These are phyloP conservation scores for Wickerhamiella brachini DNA, from an alignment of 805 yeast genomes.

Conservation along the genomic window DNA sequence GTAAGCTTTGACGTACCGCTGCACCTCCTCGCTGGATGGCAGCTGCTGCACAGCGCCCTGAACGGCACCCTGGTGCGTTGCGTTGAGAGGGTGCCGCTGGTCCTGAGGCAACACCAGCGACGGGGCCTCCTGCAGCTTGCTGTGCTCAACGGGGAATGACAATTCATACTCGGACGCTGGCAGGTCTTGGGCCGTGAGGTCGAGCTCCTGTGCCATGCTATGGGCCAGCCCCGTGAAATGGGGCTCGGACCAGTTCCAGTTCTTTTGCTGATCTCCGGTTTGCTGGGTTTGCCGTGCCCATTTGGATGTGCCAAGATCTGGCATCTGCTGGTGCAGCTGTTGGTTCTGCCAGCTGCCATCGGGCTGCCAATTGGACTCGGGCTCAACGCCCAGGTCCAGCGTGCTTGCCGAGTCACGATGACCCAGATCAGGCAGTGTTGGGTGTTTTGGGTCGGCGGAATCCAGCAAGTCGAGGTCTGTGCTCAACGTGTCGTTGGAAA, in stretches of 20 bases:
- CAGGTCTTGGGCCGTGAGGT: neutral
- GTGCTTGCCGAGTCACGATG: neutral
- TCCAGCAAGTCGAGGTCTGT: neutral
- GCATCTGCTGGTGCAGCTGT: neutral
- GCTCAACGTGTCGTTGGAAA: neutral
- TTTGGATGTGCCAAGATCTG: neutral
- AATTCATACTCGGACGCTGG: neutral
- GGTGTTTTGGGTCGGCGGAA: neutral
- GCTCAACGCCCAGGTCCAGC: neutral
- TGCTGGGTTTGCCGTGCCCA: neutral
- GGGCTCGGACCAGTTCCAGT: neutral
- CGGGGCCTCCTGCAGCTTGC: neutral
- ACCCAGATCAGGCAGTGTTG: neutral
- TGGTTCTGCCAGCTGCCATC: neutral
- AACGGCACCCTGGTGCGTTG: slow-evolving; percentile 1
- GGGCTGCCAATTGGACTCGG: neutral
- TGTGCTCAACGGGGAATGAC: neutral
- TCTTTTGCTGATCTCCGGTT: neutral
- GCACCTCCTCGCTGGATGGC: slow-evolving; percentile 64
- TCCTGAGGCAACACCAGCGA: neutral
- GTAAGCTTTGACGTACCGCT: slow-evolving; percentile 60
- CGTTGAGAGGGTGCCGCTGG: neutral
- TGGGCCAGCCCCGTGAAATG: neutral
- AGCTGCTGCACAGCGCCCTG: slow-evolving; percentile 31
- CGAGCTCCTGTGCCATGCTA: neutral